These are phyloP conservation scores for Claviceps sp. DNA, from an alignment of 2,329 filamentous ascomycete genomes.

Conservation along the genomic window DNA sequence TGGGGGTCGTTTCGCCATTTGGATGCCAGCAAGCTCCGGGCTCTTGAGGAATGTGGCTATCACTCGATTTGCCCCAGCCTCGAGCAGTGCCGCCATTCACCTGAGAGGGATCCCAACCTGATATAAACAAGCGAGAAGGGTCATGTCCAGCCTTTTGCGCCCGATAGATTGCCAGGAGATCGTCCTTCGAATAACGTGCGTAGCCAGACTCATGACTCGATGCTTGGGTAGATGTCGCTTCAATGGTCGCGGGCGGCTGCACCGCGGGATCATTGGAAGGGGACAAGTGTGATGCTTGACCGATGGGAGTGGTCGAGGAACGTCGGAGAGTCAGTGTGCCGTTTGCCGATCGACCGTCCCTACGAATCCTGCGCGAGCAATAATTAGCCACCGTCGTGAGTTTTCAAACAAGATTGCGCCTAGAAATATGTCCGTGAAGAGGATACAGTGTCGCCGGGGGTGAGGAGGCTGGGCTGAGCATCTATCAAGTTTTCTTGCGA, in stretches of 20 bases:
- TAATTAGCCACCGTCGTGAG: neutral
- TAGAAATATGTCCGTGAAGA: neutral
- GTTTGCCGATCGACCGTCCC: conserved; percentile 44
- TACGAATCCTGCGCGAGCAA: conserved; percentile 36
- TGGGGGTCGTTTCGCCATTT: conserved; percentile 53
- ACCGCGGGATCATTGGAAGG: conserved; percentile 24
- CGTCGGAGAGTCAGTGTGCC: conserved; percentile 53
- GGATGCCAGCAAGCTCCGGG: conserved; percentile 90
- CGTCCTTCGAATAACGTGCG: conserved; percentile 62
- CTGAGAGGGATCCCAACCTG: conserved; percentile 66
- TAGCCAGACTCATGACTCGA: conserved; percentile 25
- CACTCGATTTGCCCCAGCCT: conserved; percentile 66
- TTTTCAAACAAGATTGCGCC: neutral
- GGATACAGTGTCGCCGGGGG: neutral
- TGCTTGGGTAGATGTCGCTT: conserved; percentile 22
- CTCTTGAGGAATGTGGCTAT: conserved; percentile 61
- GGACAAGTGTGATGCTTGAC: conserved; percentile 25
- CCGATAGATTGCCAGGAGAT: conserved; percentile 63
- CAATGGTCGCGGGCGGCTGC: conserved; percentile 21
- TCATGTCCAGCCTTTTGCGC: conserved; percentile 34
- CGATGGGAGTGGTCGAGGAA: conserved; percentile 43
- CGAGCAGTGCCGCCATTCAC: conserved; percentile 49
- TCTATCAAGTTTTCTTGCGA: neutral
- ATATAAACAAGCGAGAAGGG: conserved; percentile 53
- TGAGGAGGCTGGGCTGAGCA: neutral